Evolutionary conservation across 257 asterid species (phyloP), one percentile per base, ranked within the genome.

Genomic region (Fraxinus cuspidata): DNA sequence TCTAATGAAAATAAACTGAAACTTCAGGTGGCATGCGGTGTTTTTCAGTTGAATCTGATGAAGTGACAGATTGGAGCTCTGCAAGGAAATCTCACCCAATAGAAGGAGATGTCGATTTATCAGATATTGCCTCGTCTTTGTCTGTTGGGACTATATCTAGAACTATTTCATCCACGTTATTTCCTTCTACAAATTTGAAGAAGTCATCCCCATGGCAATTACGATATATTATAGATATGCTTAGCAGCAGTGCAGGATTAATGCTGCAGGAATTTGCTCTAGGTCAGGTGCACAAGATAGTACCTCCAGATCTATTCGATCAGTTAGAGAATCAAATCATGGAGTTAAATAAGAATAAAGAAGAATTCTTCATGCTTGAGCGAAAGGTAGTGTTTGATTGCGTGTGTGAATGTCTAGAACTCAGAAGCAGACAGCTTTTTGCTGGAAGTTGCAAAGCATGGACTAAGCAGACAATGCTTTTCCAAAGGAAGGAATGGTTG

Each of bases 61-160:
- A 86, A 80, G 87, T 84, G 73, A 79, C 74, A 58, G 85, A 73
- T 65, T 82, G 86, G 91, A 87, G 88, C 83, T 86, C 86, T 37
- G 79, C 85, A 53, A 79, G 81, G 78, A 85, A 82, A 81, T 77
- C 77, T 53, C 86, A 56, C 56, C 51, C 40, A 6, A 74, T 79
- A 23, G 97, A 88, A 75, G 84, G 75, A 72, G 97, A 92, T 75
- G 40, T 67, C 13, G 97, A 91, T 71, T 82, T 89, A 73, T 89
- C 90, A 75, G 98, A 93, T 77, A 89, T 97, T 3, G 97, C 97
- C 78, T 91, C 97, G 63, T 90, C 97, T 37, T 58, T 79, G 16
- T 89, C 94, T 44, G 79, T 85, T 42, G 87, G 86, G 28, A 78
- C 84, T 58, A 51, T 78, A 27, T 84, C 86, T 76, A 87, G 83